Base-by-base conservation (phyloP, 2,329 filamentous ascomycete species). In the Colletotrichum sp. region DNA sequence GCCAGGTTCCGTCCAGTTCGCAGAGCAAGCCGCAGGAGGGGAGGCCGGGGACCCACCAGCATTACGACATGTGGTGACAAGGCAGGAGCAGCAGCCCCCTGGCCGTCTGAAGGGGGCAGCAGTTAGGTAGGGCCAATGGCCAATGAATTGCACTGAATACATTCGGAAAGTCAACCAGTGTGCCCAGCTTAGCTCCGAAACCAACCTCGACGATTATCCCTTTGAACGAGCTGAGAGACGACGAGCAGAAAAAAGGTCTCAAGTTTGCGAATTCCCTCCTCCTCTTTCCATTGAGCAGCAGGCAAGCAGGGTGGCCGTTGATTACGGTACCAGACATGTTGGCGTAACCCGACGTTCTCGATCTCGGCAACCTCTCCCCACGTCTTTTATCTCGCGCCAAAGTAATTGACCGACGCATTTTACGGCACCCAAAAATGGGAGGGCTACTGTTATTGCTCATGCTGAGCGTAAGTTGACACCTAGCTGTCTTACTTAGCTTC, bases 371-470 rank as follows among this genome's bases (percentile, higher is more conserved):
- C 12, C 70, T 59, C 59, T 60, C 36, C 48, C 36, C 48, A 28
- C 39, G n/a, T 22, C 48, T 32, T 68, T 13, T n/a, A 39, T n/a
- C 72, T 30, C 39, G 28, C 62, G 28, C 64, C 68, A 36, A 62
- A 28, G 26, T 32, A 55, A 68, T 59, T 48, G 69, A 57, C 69
- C 55, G 65, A 59, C 52, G 66, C 55, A 64, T 74, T 63, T 62
- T 72, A 26, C 44, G 44, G 44, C 44, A 52, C 57, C 39, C 68
- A 70, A 68, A 82, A 78, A 87, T 87, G 85, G 84, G 84, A 70
- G 84, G 85, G 52, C 81, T 87, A 73, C 79, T 86, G 62, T 78
- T 87, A 76, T 81, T 87, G 69, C 81, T 87, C 52, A 84, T 81
- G 78, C 81, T 87, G 79, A 85, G 85, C 80, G 85, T 87, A 81